Percentiles rank a stretch among this genome's conserved stretches.
These are phyloP conservation scores for Blastocystis sp. DNA, from an alignment of 352 stramenopile species.

Conservation along the genomic window DNA sequence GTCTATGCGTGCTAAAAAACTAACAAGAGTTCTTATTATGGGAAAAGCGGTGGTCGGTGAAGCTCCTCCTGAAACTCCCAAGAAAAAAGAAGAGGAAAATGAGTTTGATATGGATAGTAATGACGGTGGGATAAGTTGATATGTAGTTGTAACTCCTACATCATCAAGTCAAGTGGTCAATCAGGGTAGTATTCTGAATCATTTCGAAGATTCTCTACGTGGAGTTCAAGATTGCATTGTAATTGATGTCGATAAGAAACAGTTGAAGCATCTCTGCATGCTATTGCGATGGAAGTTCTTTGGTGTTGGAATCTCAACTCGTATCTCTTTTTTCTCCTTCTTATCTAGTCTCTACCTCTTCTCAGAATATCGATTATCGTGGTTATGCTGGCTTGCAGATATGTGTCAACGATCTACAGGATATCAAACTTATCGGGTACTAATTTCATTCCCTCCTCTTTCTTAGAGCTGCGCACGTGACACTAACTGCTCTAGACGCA, in stretches of 20 bases:
- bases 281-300: conserved; percentile 38
- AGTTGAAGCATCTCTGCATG: conserved; percentile 45
- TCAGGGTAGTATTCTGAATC: conserved; percentile 7
- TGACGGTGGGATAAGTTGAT: background rate
- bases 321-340: background rate
- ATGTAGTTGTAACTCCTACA: background rate
- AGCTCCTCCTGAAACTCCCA: background rate
- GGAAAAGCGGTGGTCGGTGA: conserved; percentile 12
- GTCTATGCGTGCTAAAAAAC: background rate
- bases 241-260: conserved; percentile 26
- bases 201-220: background rate
- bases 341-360: background rate
- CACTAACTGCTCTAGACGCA: background rate
- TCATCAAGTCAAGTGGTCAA: background rate
- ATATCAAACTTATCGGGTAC: background rate
- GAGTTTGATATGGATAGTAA: conserved; percentile 42
- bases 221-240: conserved; percentile 10
- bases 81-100: background rate
- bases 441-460: background rate
- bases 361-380: background rate
- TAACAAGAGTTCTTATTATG: background rate
- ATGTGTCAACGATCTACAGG: conserved; percentile 33
- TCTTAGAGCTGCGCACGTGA: background rate
- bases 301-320: background rate
- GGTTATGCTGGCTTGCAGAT: conserved; percentile 29